Base-by-base conservation (phyloP, 768 basidiomycete species). In the Psilocybe azurescens region DNA sequence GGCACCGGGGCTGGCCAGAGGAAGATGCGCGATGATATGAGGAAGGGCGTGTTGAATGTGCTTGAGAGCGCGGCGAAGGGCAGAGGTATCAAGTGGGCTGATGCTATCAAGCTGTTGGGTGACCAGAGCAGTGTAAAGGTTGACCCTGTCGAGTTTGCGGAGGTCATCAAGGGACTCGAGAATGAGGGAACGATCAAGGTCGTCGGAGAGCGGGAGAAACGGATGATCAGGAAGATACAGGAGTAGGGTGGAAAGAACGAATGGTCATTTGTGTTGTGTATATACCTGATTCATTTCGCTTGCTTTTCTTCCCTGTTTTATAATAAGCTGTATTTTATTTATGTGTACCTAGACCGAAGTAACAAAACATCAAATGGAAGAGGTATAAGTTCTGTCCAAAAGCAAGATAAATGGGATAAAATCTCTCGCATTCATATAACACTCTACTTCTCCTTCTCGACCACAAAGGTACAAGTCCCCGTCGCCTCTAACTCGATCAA, bases 1-100 rank as follows among this genome's bases (percentile, higher is more conserved):
- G 97, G 97, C 2, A 94, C 95, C 3, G 94, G 93, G 2, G 82
- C 87, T 55, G 91, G 95, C 28, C 92, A 96, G 77, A 81, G 95
- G 67, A 89, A 89, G 73, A 70, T 97, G 75, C 84, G 89, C 49
- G 93, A 91, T n/a, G 96, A 97, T 74, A 89, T 99, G 84, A 87
- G 91, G 67, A 87, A 84, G 69, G 97, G 94, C 70, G 76, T 98
- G 11, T 69, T 94, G 67, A 78, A 73, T 28, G 76, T 94, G 66
- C 74, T 95, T 61, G 88, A 89, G 41, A 76, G 74, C 2, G 76
- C 72, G 13, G 82, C 82, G 9, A 78, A 78, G 38, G 78, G 75
- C 28, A 83, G 88, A 60, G 83, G 94, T 14, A 75, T 95, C 61
- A 86, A 88, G 67, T 97, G 94, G 94, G 76, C 79, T 3, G 95